Evolutionary conservation across 176 grass and related monocot genomes (phyloP).

Genomic region (Microstegium vimineum): DNA sequence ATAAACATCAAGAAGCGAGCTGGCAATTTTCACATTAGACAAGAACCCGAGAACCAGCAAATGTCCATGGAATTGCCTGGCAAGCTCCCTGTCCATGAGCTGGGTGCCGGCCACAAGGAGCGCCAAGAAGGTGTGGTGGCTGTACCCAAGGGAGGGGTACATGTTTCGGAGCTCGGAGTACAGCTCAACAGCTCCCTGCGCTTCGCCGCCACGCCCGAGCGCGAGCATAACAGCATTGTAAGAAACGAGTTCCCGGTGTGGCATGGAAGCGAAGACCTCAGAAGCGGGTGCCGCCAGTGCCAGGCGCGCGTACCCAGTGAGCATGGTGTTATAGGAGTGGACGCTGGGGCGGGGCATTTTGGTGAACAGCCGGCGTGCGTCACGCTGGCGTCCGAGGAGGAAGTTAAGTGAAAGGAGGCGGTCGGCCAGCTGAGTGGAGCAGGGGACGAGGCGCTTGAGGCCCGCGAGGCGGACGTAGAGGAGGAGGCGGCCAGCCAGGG

Average conservation of each 20-base stretch:
- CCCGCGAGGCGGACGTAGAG: slow-evolving; percentile 56
- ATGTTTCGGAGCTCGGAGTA: slow-evolving; percentile 50
- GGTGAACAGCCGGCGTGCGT: slow-evolving; percentile 50
- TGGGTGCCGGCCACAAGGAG: slow-evolving; percentile 43
- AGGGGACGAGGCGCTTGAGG: slow-evolving; percentile 35
- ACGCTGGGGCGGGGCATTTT: slow-evolving; percentile 53
- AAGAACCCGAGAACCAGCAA: slow-evolving; percentile 48
- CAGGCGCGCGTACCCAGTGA: slow-evolving; percentile 48
- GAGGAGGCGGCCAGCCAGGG: slow-evolving; percentile 46
- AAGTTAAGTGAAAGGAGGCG: slow-evolving; percentile 55
- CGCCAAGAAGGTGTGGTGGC: slow-evolving; percentile 48
- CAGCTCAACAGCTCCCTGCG: slow-evolving; percentile 10
- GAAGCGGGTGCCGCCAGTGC: slow-evolving; percentile 11
- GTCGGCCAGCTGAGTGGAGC: slow-evolving; percentile 41
- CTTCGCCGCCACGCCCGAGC: slow-evolving; percentile 28
- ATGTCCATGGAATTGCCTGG: slow-evolving; percentile 54
- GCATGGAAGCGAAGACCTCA: slow-evolving; percentile 46
- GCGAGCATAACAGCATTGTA: slow-evolving; percentile 56
- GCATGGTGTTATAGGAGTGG: slow-evolving; percentile 77
- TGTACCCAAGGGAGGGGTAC: slow-evolving; percentile 45
- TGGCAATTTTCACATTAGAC: slow-evolving; percentile 42
- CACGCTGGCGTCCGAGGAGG: slow-evolving; percentile 38
- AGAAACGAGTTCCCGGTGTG: slow-evolving; percentile 42
- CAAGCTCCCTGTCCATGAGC: slow-evolving; percentile 34
- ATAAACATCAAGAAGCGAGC: slow-evolving; percentile 52